Conservation (phyloP, 2,329 filamentous ascomycete species). For the Clarireedia monteithiana region DNA sequence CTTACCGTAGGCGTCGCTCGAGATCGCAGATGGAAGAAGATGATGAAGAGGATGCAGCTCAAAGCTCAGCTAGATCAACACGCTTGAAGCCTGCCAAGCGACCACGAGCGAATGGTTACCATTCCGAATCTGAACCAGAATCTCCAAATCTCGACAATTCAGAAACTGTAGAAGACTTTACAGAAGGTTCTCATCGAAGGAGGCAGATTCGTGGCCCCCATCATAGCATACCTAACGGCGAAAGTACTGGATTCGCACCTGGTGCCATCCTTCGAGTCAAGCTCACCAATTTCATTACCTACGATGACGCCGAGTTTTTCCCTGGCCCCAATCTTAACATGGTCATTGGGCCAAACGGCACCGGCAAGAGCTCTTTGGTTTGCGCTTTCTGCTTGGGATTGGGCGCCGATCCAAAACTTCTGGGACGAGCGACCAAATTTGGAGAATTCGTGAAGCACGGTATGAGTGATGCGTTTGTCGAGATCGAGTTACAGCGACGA, state of each 20-base stretch:
- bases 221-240: not conserved
- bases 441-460: constrained; percentile 94
- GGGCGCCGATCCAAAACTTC: constrained; percentile 71
- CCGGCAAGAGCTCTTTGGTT: constrained; percentile 93
- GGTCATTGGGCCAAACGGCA: constrained; percentile 98
- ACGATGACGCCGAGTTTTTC: constrained; percentile 83
- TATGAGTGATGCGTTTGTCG: constrained; percentile 66
- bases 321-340: constrained; percentile 93
- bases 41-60: constrained; percentile 16
- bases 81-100: constrained; percentile 21
- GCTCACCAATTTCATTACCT: constrained; percentile 88
- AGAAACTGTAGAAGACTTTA: not conserved
- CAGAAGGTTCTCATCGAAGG: not conserved
- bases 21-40: constrained; percentile 23
- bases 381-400: constrained; percentile 93
- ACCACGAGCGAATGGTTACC: constrained; percentile 17
- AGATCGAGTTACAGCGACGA: constrained; percentile 76
- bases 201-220: not conserved
- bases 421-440: constrained; percentile 78
- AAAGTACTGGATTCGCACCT: constrained; percentile 34
- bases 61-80: constrained; percentile 15
- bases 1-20: constrained; percentile 12
- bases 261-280: constrained; percentile 86
- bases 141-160: constrained; percentile 8
- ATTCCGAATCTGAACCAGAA: constrained; percentile 8